Conservation (phyloP, 495 filamentous ascomycete species). For the Aspergillus olivimuriae region DNA sequence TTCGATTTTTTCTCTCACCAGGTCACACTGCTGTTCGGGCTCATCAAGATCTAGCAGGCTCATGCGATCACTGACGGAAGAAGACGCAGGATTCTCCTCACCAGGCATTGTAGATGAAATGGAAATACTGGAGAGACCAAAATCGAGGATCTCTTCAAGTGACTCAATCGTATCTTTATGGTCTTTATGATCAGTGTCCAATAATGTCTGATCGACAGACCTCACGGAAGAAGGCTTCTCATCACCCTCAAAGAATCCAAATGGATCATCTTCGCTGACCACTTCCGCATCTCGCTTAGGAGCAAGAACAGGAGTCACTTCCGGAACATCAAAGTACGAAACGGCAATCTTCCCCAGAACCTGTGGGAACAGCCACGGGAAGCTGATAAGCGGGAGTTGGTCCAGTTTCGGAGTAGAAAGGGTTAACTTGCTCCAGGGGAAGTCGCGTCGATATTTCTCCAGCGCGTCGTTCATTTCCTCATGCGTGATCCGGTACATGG, state of each 20-base stretch:
- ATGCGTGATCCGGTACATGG: constrained; percentile 80
- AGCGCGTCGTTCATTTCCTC: constrained; percentile 57
- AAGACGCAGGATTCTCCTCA: not conserved
- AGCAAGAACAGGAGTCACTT: not conserved
- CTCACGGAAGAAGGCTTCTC: too few species aligned
- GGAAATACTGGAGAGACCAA: constrained; percentile 8
- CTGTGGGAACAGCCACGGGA: constrained; percentile 81
- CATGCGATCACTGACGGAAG: not conserved
- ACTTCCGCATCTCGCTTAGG: not conserved
- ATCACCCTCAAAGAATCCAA: constrained; percentile 10
- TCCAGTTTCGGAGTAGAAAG: constrained; percentile 23
- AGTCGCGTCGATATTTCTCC: too few species aligned
- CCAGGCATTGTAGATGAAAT: not conserved
- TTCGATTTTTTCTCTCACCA: not conserved
- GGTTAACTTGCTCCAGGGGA: too few species aligned
- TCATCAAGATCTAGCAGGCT: constrained; percentile 3
- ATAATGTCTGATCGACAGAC: too few species aligned
- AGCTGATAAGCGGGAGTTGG: constrained; percentile 77
- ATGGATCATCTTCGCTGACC: constrained; percentile 1
- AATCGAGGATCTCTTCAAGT: constrained; percentile 16
- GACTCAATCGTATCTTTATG: too few species aligned
- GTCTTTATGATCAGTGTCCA: too few species aligned
- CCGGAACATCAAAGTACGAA: constrained; percentile 15
- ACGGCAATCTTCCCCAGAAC: constrained; percentile 69
- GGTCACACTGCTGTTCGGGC: not conserved